A percentile compares a stretch with the other conserved stretches of the same genome.
Evolutionary conservation across 108 stramenopile species (phyloP).

Genomic region (Craspedostauros australis): DNA sequence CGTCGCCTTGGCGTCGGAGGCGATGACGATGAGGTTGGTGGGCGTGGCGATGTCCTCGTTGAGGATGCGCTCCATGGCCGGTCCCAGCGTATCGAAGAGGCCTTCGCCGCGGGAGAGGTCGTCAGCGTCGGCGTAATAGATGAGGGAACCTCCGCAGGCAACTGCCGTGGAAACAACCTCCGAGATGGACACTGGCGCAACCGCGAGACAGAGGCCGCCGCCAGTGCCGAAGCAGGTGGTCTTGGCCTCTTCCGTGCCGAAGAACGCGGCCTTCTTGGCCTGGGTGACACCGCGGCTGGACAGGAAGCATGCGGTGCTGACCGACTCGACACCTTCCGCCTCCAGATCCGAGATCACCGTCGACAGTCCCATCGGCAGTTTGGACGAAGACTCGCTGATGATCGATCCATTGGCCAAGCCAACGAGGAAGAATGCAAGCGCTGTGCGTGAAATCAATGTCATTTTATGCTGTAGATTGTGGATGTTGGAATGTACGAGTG

Average conservation of each 20-base stretch:
- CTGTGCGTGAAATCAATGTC: not conserved
- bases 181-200: slow-evolving; percentile 41
- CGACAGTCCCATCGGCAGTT: slow-evolving; percentile 79
- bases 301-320: slow-evolving; percentile 66
- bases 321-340: slow-evolving; percentile 48
- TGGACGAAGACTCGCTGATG: slow-evolving; percentile 38
- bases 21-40: slow-evolving; percentile 52
- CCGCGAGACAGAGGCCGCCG: slow-evolving; percentile 48
- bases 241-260: slow-evolving; percentile 32
- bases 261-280: slow-evolving; percentile 15
- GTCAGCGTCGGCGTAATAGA: slow-evolving; percentile 52
- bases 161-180: slow-evolving; percentile 64
- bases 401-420: not conserved
- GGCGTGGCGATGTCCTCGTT: slow-evolving; percentile 10
- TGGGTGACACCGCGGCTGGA: slow-evolving; percentile 55
- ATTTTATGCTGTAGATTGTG: not conserved
- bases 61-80: slow-evolving; percentile 70
- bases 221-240: slow-evolving; percentile 69
- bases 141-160: slow-evolving; percentile 69
- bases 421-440: too few relatives aligned
- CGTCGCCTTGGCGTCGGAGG: slow-evolving; percentile 23
- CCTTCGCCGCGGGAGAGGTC: slow-evolving; percentile 76
- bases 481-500: too few relatives aligned
- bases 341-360: slow-evolving; percentile 73
- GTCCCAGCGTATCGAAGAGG: slow-evolving; percentile 63